Conservation (phyloP, 441 rosid genomes). For the Populus trichocarpa region DNA sequence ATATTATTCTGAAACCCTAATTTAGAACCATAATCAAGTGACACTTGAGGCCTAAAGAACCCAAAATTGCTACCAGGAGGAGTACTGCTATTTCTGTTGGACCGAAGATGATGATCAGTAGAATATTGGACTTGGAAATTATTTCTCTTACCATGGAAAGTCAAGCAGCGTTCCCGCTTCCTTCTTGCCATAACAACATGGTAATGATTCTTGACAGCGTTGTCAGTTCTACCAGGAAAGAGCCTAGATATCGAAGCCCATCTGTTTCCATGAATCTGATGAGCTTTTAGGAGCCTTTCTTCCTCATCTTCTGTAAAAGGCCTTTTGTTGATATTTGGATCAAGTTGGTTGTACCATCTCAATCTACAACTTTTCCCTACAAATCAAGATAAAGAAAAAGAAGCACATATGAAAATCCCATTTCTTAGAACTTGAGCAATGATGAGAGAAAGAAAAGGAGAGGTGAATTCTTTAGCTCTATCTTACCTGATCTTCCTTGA, state of each 20-base stretch:
- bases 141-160: slow-evolving; percentile 18
- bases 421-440: slow-evolving; percentile 21
- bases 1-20: slow-evolving; percentile 3
- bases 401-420: neutral
- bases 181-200: slow-evolving; percentile 59
- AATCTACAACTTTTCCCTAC: slow-evolving; percentile 61
- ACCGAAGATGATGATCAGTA: slow-evolving; percentile 6
- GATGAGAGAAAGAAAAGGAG: neutral
- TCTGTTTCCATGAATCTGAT: slow-evolving; percentile 47
- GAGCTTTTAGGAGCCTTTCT: slow-evolving; percentile 45
- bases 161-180: slow-evolving; percentile 29
- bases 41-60: neutral
- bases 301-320: slow-evolving; percentile 56
- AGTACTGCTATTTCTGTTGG: neutral
- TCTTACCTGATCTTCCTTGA: slow-evolving; percentile 54
- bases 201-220: slow-evolving; percentile 59
- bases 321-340: slow-evolving; percentile 48
- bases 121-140: neutral
- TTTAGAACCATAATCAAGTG: neutral
- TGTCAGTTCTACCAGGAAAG: slow-evolving; percentile 57
- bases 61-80: slow-evolving; percentile 13
- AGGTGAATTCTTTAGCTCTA: neutral
- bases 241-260: slow-evolving; percentile 57
- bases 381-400: slow-evolving; percentile 6
- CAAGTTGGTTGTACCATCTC: slow-evolving; percentile 69